phyloP scores from a whole-genome alignment of 768 basidiomycete genomes.

The Scleroderma bovista region DNA sequence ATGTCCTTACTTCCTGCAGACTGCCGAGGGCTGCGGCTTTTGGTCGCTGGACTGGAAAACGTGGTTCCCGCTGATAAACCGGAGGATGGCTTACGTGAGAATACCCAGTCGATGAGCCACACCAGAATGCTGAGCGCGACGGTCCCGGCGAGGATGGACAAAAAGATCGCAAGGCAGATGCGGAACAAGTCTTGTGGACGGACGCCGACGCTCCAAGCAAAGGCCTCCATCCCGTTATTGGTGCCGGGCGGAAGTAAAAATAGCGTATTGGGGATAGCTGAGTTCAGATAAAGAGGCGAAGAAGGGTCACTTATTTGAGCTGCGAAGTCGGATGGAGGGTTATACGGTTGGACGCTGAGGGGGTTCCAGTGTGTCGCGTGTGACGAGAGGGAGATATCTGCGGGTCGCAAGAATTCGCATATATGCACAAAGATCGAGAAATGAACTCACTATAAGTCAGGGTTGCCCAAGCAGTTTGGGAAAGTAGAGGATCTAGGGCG shows the following conservation, averaged over 20 bases:
- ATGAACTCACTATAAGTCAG: constrained; percentile 58
- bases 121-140: constrained; percentile 63
- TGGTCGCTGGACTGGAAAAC: constrained; percentile 9
- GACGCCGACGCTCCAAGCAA: constrained; percentile 80
- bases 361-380: constrained; percentile 63
- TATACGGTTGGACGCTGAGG: constrained; percentile 47
- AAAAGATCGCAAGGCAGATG: constrained; percentile 78
- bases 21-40: constrained; percentile 36
- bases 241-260: constrained; percentile 64
- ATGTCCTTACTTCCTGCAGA: constrained; percentile 48
- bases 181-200: constrained; percentile 78
- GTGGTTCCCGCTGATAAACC: constrained; percentile 15
- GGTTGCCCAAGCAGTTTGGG: constrained; percentile 86
- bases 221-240: constrained; percentile 65
- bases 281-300: constrained; percentile 77
- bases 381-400: constrained; percentile 72
- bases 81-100: constrained; percentile 21
- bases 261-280: constrained; percentile 60
- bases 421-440: constrained; percentile 6
- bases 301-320: constrained; percentile 64
- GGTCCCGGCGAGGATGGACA: constrained; percentile 70
- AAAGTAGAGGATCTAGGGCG: constrained; percentile 76
- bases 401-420: constrained; percentile 3
- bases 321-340: constrained; percentile 65
- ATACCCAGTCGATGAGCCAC: constrained; percentile 64